phyloP scores from a whole-genome alignment of 768 basidiomycete genomes.

The Tricholoma saponaceum region DNA sequence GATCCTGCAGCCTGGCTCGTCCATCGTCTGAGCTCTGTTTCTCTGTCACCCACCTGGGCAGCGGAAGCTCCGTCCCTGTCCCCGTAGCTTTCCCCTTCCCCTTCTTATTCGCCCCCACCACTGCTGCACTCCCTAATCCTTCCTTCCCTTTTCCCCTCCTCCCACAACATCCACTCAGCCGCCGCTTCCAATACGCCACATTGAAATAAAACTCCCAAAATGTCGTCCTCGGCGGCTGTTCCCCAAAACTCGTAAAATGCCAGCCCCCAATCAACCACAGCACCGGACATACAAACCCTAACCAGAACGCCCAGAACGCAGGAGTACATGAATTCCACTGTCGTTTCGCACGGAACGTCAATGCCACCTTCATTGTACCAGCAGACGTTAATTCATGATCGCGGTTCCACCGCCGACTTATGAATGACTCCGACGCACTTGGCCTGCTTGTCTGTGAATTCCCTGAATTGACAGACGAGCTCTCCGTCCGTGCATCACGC shows the following conservation, averaged over 20 bases:
- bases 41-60: constrained; percentile 42
- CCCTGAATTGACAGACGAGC: constrained; percentile 12
- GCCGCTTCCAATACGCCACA: constrained; percentile 32
- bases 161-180: constrained; percentile 25
- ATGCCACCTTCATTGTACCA: constrained; percentile 24
- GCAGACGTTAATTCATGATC: constrained; percentile 26
- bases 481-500: neutral
- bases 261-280: constrained; percentile 79
- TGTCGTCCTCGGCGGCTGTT: constrained; percentile 38
- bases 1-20: constrained; percentile 38
- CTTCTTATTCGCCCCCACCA: constrained; percentile 6
- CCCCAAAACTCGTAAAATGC: constrained; percentile 50
- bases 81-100: constrained; percentile 13
- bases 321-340: constrained; percentile 32
- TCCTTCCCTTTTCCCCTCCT: constrained; percentile 14
- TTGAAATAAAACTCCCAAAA: constrained; percentile 46
- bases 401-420: constrained; percentile 46
- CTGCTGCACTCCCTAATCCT: constrained; percentile 1
- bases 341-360: constrained; percentile 29
- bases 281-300: constrained; percentile 69
- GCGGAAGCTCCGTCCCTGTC: constrained; percentile 23
- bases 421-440: constrained; percentile 47
- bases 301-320: constrained; percentile 65
- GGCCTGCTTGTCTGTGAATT: constrained; percentile 8
- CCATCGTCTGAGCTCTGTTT: constrained; percentile 40